Evolutionary conservation across 2,329 filamentous ascomycete genomes (phyloP).

Genomic region (Epichloe elymi): DNA sequence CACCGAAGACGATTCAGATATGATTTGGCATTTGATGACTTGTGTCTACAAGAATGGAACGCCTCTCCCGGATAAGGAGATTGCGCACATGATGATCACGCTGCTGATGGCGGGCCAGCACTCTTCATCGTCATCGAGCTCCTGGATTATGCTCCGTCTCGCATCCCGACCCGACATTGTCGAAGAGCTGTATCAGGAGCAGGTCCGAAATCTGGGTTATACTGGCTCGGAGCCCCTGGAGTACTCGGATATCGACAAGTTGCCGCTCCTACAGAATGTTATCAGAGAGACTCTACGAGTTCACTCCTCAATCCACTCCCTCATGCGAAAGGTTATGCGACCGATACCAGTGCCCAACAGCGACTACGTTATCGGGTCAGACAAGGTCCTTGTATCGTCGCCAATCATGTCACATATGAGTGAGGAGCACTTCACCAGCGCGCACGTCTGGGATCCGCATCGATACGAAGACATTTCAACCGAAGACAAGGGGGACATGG

Average conservation of each 20-base stretch:
- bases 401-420: constrained; percentile 37
- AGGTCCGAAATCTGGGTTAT: constrained; percentile 40
- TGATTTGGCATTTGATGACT: constrained; percentile 84
- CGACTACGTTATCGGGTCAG: constrained; percentile 60
- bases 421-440: constrained; percentile 63
- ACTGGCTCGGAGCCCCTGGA: constrained; percentile 55
- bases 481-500: constrained; percentile 45
- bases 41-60: constrained; percentile 74
- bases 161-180: constrained; percentile 65
- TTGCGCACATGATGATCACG: constrained; percentile 90
- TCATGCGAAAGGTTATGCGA: constrained; percentile 82
- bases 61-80: constrained; percentile 66
- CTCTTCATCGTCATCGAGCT: constrained; percentile 69
- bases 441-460: constrained; percentile 76
- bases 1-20: constrained; percentile 50
- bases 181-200: constrained; percentile 75
- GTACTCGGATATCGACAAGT: constrained; percentile 64
- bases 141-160: constrained; percentile 75
- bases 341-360: constrained; percentile 76
- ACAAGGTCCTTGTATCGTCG: constrained; percentile 40
- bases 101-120: constrained; percentile 87
- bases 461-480: constrained; percentile 54
- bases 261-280: constrained; percentile 71
- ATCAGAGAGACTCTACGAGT: constrained; percentile 87
- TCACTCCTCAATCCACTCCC: constrained; percentile 88